Evolutionary conservation across 306 rosid species (phyloP), one percentile per base, ranked within the genome.

Genomic region (Begonia fuchsioides): DNA sequence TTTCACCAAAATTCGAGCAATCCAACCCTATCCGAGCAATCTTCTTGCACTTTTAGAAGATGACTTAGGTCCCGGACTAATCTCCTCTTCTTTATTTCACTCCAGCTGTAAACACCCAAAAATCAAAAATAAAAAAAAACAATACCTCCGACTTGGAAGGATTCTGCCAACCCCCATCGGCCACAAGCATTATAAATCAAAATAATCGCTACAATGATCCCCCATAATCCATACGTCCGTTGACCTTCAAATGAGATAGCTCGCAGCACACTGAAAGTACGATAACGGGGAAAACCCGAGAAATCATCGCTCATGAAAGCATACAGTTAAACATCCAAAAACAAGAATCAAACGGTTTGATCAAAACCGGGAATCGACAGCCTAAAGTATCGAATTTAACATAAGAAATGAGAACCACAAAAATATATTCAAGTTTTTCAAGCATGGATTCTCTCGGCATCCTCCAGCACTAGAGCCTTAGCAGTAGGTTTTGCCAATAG

Each of bases 61-160:
- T 15, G 69, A 50, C 50, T 14, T 9, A 50, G 83, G 38, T 63
- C 69, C 54, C 44, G 43, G 64, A 41, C 17, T 73, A 11, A 71
- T 59, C 17, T 65, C 76, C 20, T 66, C 15, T 32, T 50, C 70
- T 52, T 80, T 80, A 59, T 53, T 80, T 56, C 55, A 61, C 61
- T 80, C 51, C 56, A 60, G 53, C 55, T 78, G 51, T 80, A 17
- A 45, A 80, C 59, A 51, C 81, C 67, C n/a, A n/a, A n/a, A n/a
- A n/a, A n/a, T n/a, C n/a, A n/a, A n/a, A n/a, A 75, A 61, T 53
- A 43, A 83, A 80, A n/a, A 79, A 68, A 60, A 80, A 87, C 44
- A 75, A 66, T 41, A 73, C 40, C 58, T 81, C 88, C 10, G 62
- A 59, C 56, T 74, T n/a, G n/a, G n/a, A n/a, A n/a, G n/a, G n/a